Evolutionary conservation across 2,329 filamentous ascomycete genomes (phyloP), one percentile per base, ranked within the genome.

Genomic region (Thielaviopsis punctulata): DNA sequence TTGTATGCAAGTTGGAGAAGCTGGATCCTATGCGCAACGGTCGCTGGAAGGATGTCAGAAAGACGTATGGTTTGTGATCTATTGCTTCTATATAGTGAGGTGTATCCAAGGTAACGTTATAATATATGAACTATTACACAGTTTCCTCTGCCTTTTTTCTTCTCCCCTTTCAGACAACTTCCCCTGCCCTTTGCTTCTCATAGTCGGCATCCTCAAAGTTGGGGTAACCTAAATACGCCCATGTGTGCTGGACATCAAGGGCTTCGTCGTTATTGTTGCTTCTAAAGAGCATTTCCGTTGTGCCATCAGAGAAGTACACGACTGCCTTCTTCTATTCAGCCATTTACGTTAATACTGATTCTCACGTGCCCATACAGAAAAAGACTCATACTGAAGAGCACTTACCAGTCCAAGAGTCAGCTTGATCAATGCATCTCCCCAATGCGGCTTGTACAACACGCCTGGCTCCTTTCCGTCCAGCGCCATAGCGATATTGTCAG

Each of bases 1-100:
- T 41, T 41, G 36, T 41, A n/a, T 4, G 36, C 15, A 77, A 78
- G 62, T 63, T 94, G 60, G 76, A 76, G 61, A 70, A 73, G 57
- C 66, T 93, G 23, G 88, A 95, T 67, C 80, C 82, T 2, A 73
- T 89, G 65, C 76, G 87, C 57, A 75, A 68, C 45, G 83, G 85
- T 13, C 73, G 87, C 58, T 94, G 88, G 87, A 62, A 72, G 18
- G 86, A 93, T 62, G 62, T 88, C 55, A 76, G 80, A 62, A 68
- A 64, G 55, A 61, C 67, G 7, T 59, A 68, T 18, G 57, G 55
- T 23, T 55, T 64, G 12, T 24, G 47, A 39, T 15, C 8, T 41
- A 41, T 41, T n/a, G n/a, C n/a, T 7, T 39, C 15, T 15, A n/a
- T 39, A 3, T 19, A 41, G 19, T 41, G n/a, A n/a, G n/a, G n/a